Base-by-base conservation (phyloP, 2,329 filamentous ascomycete species). In the Diaporthe destruens region DNA sequence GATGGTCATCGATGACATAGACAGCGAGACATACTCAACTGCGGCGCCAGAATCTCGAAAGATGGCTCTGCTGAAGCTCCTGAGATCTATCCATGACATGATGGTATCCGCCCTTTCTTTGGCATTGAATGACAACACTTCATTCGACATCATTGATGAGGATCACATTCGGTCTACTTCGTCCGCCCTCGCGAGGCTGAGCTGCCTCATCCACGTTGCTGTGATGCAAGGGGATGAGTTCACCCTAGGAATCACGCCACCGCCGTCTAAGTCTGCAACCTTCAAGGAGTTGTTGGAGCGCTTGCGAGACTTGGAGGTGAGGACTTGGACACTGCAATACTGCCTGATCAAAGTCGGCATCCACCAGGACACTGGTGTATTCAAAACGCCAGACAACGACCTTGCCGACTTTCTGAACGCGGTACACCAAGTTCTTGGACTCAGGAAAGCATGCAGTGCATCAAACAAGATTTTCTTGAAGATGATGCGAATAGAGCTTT, bases 391-490 rank as follows among this genome's bases (percentile, higher is more conserved):
- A 0, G 87, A 92, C 53, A 92, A 92, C 70, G 93, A 96, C 74
- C 85, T 94, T 53, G 92, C 96, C 32, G 91, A 94, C 73, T 95
- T 93, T 77, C 84, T 99, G 51, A 91, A 94, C 8, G 90, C 92
- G 14, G 89, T 98, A 7, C 96, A 99, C 79, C 91, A 94, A 78
- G 92, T 93, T 6, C 85, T 98, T 47, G 96, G 96, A 2, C 86
- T 95, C 67, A 93, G 96, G 73, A 93, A 93, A 75, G 93, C 93
- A 80, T 98, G 95, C 87, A 96, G 94, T 78, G 87, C 89, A 3
- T 94, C 94, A 0, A 94, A 95, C 79, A 96, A 96, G 79, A 90
- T 94, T 23, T 96, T 99, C 82, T 87, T 98, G 34, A 95, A 95
- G 79, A 89, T 98, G 81, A 92, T 96, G 85, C 96, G 95, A 71